Conservation (phyloP, 2,329 filamentous ascomycete genomes). For the Aspergillus ruber region DNA sequence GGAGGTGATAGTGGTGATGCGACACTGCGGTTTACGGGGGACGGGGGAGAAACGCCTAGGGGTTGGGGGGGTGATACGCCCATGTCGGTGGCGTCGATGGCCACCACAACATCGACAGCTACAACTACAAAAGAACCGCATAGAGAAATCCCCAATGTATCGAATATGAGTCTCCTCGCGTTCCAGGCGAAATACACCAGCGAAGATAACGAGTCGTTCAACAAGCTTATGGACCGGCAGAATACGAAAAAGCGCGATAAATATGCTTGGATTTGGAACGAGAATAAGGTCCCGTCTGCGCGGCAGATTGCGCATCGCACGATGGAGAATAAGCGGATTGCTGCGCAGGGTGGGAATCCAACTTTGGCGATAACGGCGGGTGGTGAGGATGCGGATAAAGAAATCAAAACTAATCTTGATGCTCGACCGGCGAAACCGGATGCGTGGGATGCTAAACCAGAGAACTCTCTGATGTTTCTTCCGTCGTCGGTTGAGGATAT, state of each 20-base stretch:
- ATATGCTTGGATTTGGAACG: constrained; percentile 81
- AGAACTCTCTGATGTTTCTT: constrained; percentile 81
- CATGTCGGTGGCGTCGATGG: constrained; percentile 46
- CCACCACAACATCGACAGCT: constrained; percentile 20
- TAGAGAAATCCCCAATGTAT: constrained; percentile 53
- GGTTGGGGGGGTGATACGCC: constrained; percentile 70
- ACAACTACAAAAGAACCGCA: constrained; percentile 24
- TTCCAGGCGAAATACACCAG: constrained; percentile 95
- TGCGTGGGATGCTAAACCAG: constrained; percentile 65
- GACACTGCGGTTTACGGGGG: constrained; percentile 50
- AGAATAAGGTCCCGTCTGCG: constrained; percentile 70
- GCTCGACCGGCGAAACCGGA: constrained; percentile 72
- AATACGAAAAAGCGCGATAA: constrained; percentile 79
- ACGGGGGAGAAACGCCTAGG: constrained; percentile 22
- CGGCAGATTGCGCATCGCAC: constrained; percentile 52
- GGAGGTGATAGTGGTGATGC: constrained; percentile 25
- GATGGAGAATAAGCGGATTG: constrained; percentile 63
- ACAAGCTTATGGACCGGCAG: constrained; percentile 81
- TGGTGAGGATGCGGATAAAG: constrained; percentile 42
- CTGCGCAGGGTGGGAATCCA: constrained; percentile 54
- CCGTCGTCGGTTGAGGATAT: constrained; percentile 47
- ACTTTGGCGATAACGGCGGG: constrained; percentile 43
- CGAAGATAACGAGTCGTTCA: constrained; percentile 97
- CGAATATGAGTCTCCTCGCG: constrained; percentile 70
- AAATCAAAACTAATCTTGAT: constrained; percentile 57